These are phyloP conservation scores for Thelonectria discophora DNA, from an alignment of 2,329 filamentous ascomycete genomes.

Conservation along the genomic window DNA sequence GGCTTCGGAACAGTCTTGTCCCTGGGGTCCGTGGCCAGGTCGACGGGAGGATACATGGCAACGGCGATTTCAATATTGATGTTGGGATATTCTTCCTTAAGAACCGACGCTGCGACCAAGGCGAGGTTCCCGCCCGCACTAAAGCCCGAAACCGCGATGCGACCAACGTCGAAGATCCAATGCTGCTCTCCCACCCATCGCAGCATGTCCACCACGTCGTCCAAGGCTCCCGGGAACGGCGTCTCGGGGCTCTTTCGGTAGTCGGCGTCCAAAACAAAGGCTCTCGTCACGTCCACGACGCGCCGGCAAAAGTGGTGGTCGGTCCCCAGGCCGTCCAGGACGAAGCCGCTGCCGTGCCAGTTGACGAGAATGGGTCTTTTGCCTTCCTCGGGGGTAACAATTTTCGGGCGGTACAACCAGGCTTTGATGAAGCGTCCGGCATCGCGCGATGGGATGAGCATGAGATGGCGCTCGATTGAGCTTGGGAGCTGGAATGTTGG, in stretches of 20 bases:
- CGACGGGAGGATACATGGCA: neutral
- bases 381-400: neutral
- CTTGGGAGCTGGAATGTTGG: neutral
- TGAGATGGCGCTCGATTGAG: conserved; percentile 17
- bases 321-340: conserved; percentile 46
- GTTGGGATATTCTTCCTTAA: conserved; percentile 1
- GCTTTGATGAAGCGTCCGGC: conserved; percentile 39
- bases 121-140: conserved; percentile 50
- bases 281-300: conserved; percentile 41
- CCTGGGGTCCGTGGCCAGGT: neutral
- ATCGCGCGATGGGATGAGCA: conserved; percentile 43
- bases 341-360: conserved; percentile 47
- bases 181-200: conserved; percentile 40
- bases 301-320: conserved; percentile 49
- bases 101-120: neutral
- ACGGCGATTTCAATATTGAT: neutral
- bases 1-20: neutral
- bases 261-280: conserved; percentile 43
- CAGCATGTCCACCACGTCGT: conserved; percentile 48
- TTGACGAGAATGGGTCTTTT: conserved; percentile 44
- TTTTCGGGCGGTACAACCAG: conserved; percentile 40
- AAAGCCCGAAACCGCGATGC: conserved; percentile 55
- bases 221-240: conserved; percentile 48
- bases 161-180: conserved; percentile 45
- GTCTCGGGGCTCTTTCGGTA: conserved; percentile 52